Conservation (phyloP, 2,329 filamentous ascomycete genomes). For the Tolypocladium ophioglossoides region DNA sequence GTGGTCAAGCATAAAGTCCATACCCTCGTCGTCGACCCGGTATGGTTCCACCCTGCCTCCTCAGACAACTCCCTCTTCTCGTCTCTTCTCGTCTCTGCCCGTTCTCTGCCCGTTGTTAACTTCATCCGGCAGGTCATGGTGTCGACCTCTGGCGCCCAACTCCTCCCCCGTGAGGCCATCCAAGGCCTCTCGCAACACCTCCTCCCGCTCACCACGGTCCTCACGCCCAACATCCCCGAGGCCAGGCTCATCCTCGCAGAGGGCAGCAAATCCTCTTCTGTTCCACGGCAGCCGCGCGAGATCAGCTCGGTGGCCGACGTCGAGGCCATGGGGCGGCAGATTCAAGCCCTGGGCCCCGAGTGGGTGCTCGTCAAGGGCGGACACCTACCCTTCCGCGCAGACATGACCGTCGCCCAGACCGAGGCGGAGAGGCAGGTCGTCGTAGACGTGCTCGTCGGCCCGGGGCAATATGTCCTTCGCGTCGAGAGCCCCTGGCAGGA, state of each 20-base stretch:
- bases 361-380: conserved; percentile 87
- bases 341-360: conserved; percentile 60
- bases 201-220: conserved; percentile 54
- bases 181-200: conserved; percentile 46
- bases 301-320: conserved; percentile 54
- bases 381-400: conserved; percentile 65
- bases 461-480: conserved; percentile 39
- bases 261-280: conserved; percentile 23
- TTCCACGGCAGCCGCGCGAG: conserved; percentile 10
- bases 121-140: conserved; percentile 69
- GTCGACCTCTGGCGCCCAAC: conserved; percentile 63
- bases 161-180: conserved; percentile 58
- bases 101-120: neutral
- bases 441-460: conserved; percentile 66
- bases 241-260: conserved; percentile 53
- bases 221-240: conserved; percentile 73
- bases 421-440: conserved; percentile 54
- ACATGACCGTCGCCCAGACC: conserved; percentile 45
- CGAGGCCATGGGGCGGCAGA: conserved; percentile 52
- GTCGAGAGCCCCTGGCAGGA: conserved; percentile 62
- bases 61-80: neutral
- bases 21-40: conserved; percentile 26
- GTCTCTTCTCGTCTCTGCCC: too few relatives aligned
- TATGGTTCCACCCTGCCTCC: conserved; percentile 8
- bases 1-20: conserved; percentile 19